Conservation (phyloP, 108 stramenopile genomes). For the Conticribra weissflogii region DNA sequence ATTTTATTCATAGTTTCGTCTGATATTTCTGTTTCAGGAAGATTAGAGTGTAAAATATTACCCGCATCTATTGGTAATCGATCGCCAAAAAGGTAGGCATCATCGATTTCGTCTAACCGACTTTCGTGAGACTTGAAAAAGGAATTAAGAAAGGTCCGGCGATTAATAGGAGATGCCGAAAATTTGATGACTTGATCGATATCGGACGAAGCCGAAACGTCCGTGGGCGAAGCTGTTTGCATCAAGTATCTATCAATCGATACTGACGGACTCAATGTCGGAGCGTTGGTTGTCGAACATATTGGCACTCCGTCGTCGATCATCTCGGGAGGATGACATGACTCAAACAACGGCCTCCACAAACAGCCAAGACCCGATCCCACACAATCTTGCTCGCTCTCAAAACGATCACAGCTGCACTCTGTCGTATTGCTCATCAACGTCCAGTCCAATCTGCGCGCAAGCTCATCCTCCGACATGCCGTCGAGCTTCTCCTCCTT, state of each 20-base stretch:
- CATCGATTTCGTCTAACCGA: not conserved
- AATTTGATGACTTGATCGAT: not conserved
- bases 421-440: conserved; percentile 34
- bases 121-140: not conserved
- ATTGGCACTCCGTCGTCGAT: conserved; percentile 52
- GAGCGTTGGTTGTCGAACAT: conserved; percentile 38
- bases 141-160: not conserved
- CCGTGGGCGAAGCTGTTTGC: conserved; percentile 46
- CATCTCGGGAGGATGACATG: conserved; percentile 51
- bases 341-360: conserved; percentile 48
- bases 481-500: conserved; percentile 53
- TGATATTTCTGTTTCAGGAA: too few species aligned
- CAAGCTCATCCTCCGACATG: conserved; percentile 47
- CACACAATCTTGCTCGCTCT: conserved; percentile 35
- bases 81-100: too few species aligned
- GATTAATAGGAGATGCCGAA: not conserved
- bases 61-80: not conserved
- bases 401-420: conserved; percentile 41
- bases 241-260: conserved; percentile 18
- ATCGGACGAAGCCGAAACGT: not conserved
- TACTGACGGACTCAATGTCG: conserved; percentile 47
- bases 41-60: not conserved
- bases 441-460: conserved; percentile 32
- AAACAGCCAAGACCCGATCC: conserved; percentile 37
- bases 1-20: too few species aligned